Conservation (phyloP, 495 filamentous ascomycete species). For the Neurospora sp. region DNA sequence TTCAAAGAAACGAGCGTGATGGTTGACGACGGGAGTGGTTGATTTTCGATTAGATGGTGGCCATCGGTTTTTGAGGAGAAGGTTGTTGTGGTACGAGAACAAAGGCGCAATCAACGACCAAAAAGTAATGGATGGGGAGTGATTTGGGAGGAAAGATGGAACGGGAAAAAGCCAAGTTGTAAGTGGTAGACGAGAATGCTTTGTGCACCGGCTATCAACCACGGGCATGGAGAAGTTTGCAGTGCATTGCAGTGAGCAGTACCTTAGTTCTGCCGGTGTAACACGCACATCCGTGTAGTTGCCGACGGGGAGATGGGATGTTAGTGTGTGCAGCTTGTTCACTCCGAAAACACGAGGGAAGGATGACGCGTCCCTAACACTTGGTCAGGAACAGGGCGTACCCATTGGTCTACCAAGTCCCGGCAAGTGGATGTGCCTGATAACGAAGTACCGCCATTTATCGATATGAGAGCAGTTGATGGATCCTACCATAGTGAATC, state of each 20-base stretch:
- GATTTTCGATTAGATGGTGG: not conserved
- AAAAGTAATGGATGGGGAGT: not conserved
- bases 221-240: not conserved
- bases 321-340: not conserved
- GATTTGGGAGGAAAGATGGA: not conserved
- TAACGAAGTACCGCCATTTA: not conserved
- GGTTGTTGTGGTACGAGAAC: not conserved
- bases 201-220: not conserved
- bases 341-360: not conserved
- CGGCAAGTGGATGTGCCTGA: not conserved
- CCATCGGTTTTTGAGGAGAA: not conserved
- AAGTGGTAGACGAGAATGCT: not conserved
- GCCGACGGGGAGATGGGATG: not conserved
- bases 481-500: not conserved
- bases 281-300: not conserved
- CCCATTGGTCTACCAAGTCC: not conserved
- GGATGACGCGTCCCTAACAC: not conserved
- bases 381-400: not conserved
- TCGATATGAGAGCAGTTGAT: not conserved
- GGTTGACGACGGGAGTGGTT: not conserved
- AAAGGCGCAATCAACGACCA: not conserved
- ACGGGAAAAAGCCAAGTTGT: not conserved
- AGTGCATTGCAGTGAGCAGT: not conserved
- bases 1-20: slow-evolving; percentile 10
- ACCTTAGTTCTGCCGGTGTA: not conserved